phyloP scores from a whole-genome alignment of 1,284 basidiomycete genomes.

The Violaceomyces palustris region DNA sequence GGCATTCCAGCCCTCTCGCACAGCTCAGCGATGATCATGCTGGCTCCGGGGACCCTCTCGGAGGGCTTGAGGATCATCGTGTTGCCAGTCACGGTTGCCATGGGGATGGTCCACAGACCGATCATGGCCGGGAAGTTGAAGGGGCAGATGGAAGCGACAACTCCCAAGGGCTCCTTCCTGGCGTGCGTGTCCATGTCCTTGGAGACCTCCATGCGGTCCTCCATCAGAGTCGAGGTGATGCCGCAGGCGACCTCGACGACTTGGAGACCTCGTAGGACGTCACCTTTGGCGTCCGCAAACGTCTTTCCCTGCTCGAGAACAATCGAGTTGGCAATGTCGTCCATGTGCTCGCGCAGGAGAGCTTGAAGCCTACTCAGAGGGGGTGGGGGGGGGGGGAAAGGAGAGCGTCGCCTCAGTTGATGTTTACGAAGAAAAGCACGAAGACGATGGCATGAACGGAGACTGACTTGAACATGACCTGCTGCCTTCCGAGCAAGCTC shows the following conservation, averaged over 20 bases:
- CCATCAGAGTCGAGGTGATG: slow-evolving; percentile 76
- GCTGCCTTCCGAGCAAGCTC: slow-evolving; percentile 78
- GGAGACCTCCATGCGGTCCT: slow-evolving; percentile 84
- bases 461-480: slow-evolving; percentile 72
- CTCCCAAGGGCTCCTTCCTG: slow-evolving; percentile 65
- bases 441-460: background rate
- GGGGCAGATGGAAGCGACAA: slow-evolving; percentile 40
- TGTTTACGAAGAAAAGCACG: no score
- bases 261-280: slow-evolving; percentile 86
- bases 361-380: slow-evolving; percentile 41
- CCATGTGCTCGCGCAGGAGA: slow-evolving; percentile 54
- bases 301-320: slow-evolving; percentile 53
- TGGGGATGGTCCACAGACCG: slow-evolving; percentile 68
- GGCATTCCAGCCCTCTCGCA: slow-evolving; percentile 69
- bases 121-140: slow-evolving; percentile 70
- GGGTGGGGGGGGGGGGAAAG: no score
- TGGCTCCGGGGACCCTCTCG: slow-evolving; percentile 90
- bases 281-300: slow-evolving; percentile 78
- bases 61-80: slow-evolving; percentile 92
- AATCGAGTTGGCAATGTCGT: slow-evolving; percentile 52
- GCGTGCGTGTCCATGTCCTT: slow-evolving; percentile 96
- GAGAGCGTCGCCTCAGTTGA: no score
- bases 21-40: slow-evolving; percentile 94
- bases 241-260: slow-evolving; percentile 85
- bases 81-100: slow-evolving; percentile 81